These are phyloP conservation scores for Ceriops zippeliana DNA, from an alignment of 345 rosid species.

Conservation along the genomic window DNA sequence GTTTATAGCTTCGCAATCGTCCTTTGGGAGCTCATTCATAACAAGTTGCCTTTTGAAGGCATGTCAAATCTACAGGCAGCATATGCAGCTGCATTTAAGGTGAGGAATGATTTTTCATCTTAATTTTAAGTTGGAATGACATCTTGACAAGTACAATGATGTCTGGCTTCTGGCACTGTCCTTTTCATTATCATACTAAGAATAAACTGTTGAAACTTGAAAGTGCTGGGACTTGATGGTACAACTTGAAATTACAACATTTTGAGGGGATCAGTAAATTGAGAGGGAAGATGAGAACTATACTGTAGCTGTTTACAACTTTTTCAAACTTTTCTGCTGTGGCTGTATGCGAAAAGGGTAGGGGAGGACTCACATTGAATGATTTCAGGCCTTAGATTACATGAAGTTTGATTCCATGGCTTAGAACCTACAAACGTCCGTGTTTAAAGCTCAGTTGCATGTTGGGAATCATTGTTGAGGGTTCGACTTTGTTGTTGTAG, in stretches of 20 bases:
- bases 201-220: not conserved
- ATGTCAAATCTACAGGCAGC: slow-evolving; percentile 99
- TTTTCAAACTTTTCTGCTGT: too few species aligned
- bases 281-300: too few species aligned
- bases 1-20: slow-evolving; percentile 97
- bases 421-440: too few species aligned
- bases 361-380: too few species aligned
- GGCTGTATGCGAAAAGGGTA: too few species aligned
- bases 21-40: slow-evolving; percentile 94
- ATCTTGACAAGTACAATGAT: not conserved
- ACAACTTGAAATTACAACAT: not conserved
- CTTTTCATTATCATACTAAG: not conserved
- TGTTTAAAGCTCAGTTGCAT: not conserved
- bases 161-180: not conserved
- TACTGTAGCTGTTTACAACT: too few species aligned
- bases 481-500: slow-evolving; percentile 32
- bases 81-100: slow-evolving; percentile 99
- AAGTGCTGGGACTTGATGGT: not conserved
- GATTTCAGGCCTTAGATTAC: too few species aligned
- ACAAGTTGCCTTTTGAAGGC: slow-evolving; percentile 97
- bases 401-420: too few species aligned
- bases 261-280: too few species aligned
- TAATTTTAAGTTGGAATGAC: not conserved
- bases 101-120: slow-evolving; percentile 13
- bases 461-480: slow-evolving; percentile 1